Evolutionary conservation across 352 stramenopile genomes (phyloP), one percentile per base, ranked within the genome.

Genomic region (Phytophthora citrophthora): DNA sequence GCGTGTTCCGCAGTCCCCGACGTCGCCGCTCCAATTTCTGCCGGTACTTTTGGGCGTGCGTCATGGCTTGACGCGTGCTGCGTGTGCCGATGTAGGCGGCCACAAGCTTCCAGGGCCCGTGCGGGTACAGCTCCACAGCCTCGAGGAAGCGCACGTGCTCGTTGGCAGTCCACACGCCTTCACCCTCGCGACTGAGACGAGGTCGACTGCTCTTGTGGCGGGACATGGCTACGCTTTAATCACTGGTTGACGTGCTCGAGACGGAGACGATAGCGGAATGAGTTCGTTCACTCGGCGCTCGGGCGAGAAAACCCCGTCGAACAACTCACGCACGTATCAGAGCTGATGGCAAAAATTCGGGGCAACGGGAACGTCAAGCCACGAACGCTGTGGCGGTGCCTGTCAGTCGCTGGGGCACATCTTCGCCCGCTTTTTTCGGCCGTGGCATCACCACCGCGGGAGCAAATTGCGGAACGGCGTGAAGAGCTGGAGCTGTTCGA

Each of bases 81-180:
- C 77, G 74, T 47, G 77, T 82, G 24, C 72, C 72, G 11, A 86
- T 72, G 54, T 70, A 68, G 38, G 68, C 70, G 15, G 77, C 74
- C 44, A 86, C 72, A 31, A 77, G 52, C 56, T 86, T 83, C 77
- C 77, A 86, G 15, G 77, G 77, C 0, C 77, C 74, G n/a, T 77
- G 68, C n/a, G 77, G 77, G 26, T 78, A 80, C 36, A 82, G 50
- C n/a, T 64, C 48, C 48, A 81, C 43, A 18, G 70, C 76, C 50
- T 84, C 70, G 18, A 84, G 70, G 73, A 84, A 84, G 40, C 76
- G 76, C 16, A 55, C 61, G 54, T 85, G 73, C 60, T 84, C 73
- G 15, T 48, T 26, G 26, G 72, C 29, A 2, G 76, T 81, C 73
- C 76, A 84, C 2, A 83, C 61, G 32, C 76, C 72, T 13, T 73